Conservation (phyloP, 805 yeast species). For the Brettanomyces nanus region DNA sequence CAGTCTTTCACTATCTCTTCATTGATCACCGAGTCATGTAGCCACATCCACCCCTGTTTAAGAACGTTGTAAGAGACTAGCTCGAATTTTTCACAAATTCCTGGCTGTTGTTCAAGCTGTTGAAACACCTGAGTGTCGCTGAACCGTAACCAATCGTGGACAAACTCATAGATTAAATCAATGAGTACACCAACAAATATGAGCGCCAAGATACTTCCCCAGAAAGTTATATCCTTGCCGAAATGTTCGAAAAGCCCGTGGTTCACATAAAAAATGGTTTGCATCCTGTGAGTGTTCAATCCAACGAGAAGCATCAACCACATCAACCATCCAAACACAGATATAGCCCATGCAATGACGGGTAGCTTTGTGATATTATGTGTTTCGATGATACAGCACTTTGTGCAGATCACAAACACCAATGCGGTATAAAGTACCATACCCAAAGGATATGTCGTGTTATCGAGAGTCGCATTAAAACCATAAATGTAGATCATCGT, state of each 20-base stretch:
- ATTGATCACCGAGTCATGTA: slow-evolving; percentile 25
- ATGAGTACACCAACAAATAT: slow-evolving; percentile 50
- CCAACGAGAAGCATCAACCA: slow-evolving; percentile 78
- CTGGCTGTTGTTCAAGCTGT: slow-evolving; percentile 60
- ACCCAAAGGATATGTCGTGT: slow-evolving; percentile 77
- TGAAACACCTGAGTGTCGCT: slow-evolving; percentile 77
- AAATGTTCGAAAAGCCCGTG: slow-evolving; percentile 62
- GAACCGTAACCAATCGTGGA: slow-evolving; percentile 49
- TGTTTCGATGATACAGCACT: slow-evolving; percentile 77
- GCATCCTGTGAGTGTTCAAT: slow-evolving; percentile 46
- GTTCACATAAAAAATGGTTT: slow-evolving; percentile 60
- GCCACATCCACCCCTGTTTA: slow-evolving; percentile 71
- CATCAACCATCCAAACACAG: slow-evolving; percentile 75
- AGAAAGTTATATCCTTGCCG: slow-evolving; percentile 78
- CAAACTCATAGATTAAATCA: slow-evolving; percentile 56
- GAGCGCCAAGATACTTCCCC: slow-evolving; percentile 66
- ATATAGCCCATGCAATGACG: slow-evolving; percentile 54
- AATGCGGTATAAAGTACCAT: slow-evolving; percentile 65
- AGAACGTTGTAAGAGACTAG: slow-evolving; percentile 63
- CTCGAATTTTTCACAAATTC: slow-evolving; percentile 64
- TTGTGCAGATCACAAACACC: slow-evolving; percentile 65
- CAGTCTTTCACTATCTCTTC: slow-evolving; percentile 19
- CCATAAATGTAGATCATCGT: slow-evolving; percentile 67
- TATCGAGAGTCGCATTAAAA: slow-evolving; percentile 54
- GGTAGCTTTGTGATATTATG: slow-evolving; percentile 63